Conservation (phyloP, 345 rosid species). For the Salix brachista region DNA sequence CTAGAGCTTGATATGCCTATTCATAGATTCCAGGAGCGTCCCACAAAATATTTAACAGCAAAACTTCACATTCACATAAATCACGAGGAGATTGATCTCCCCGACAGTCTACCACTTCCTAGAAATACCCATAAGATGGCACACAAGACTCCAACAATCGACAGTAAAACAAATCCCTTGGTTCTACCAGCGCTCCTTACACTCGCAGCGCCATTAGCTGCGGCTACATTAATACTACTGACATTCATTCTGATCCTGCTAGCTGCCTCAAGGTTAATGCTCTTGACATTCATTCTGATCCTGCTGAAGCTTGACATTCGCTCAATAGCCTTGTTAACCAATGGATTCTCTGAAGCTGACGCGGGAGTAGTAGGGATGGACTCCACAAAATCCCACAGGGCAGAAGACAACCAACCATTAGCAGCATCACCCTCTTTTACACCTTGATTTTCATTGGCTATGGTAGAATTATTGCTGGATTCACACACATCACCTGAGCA, state of each 20-base stretch:
- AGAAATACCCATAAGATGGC: conserved; percentile 59
- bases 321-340: conserved; percentile 58
- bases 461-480: conserved; percentile 8
- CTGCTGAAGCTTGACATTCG: conserved; percentile 69
- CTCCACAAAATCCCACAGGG: conserved; percentile 72
- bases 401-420: conserved; percentile 53
- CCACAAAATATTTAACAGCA: not conserved
- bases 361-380: conserved; percentile 86
- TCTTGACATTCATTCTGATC: conserved; percentile 36
- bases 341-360: conserved; percentile 65
- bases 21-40: not conserved
- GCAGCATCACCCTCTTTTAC: conserved; percentile 27
- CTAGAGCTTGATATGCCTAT: not conserved
- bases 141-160: conserved; percentile 54
- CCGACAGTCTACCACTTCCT: conserved; percentile 41
- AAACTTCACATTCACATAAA: not conserved
- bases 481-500: conserved; percentile 42
- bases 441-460: conserved; percentile 29
- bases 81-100: not conserved
- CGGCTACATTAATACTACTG: conserved; percentile 20
- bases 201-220: conserved; percentile 22
- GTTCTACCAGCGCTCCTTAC: conserved; percentile 31
- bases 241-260: conserved; percentile 43
- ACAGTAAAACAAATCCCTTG: conserved; percentile 44
- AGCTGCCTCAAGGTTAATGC: conserved; percentile 12